Conservation (phyloP, 116 monocot species). For the Dioscorea cayenensis region DNA sequence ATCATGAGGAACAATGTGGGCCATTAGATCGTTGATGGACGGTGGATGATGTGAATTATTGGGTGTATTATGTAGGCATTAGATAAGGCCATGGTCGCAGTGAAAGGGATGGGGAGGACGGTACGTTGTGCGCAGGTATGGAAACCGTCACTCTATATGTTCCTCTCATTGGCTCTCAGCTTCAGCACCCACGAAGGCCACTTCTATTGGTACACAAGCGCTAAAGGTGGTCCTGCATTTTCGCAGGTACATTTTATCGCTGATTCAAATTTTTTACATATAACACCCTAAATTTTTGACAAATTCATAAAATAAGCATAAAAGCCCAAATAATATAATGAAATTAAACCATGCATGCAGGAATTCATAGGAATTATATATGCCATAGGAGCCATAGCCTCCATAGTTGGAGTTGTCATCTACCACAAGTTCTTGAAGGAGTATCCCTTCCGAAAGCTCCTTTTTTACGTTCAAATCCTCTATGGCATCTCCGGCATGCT, state of each 20-base stretch:
- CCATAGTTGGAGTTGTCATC: constrained; percentile 54
- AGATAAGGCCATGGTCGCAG: constrained; percentile 38
- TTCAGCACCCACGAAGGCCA: constrained; percentile 75
- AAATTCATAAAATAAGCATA: too few relatives aligned
- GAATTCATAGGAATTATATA: constrained; percentile 59
- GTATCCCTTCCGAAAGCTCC: constrained; percentile 45
- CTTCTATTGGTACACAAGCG: constrained; percentile 76
- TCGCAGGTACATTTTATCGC: constrained; percentile 37
- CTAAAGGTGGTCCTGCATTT: constrained; percentile 58
- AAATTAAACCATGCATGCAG: constrained; percentile 16
- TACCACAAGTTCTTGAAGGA: constrained; percentile 62
- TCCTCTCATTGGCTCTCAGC: constrained; percentile 60
- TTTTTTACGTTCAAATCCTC: constrained; percentile 63
- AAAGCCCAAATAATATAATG: not conserved
- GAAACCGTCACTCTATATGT: constrained; percentile 72
- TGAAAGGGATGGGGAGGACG: constrained; percentile 47
- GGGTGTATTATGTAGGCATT: constrained; percentile 16
- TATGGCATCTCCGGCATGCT: constrained; percentile 62
- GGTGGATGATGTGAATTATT: not conserved
- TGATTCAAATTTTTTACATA: not conserved
- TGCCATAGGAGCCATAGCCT: constrained; percentile 55
- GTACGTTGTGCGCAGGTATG: constrained; percentile 52
- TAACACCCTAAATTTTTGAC: not conserved
- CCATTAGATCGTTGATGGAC: not conserved
- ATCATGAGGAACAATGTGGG: too few relatives aligned